These are phyloP conservation scores for Lyophyllum atratum DNA, from an alignment of 768 basidiomycete genomes.

Conservation along the genomic window DNA sequence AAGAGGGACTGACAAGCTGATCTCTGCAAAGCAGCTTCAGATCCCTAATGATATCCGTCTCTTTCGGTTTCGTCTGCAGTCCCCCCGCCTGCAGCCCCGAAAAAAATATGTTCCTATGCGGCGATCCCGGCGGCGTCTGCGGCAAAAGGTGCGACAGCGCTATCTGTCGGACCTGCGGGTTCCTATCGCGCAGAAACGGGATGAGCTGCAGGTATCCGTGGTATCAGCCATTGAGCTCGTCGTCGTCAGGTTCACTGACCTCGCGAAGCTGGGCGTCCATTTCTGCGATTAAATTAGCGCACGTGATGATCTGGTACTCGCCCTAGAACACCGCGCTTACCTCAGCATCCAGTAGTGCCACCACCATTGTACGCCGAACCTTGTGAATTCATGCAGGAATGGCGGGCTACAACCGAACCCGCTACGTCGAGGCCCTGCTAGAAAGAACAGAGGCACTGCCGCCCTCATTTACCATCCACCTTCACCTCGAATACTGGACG, in stretches of 20 bases:
- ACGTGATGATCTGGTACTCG: slow-evolving; percentile 34
- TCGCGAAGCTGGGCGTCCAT: slow-evolving; percentile 52
- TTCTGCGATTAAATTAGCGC: slow-evolving; percentile 18
- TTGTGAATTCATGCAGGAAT: slow-evolving; percentile 38
- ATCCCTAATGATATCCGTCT: slow-evolving; percentile 73
- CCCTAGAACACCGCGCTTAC: slow-evolving; percentile 12
- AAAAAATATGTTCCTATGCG: slow-evolving; percentile 77
- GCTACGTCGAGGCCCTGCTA: slow-evolving; percentile 62
- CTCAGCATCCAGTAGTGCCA: slow-evolving; percentile 14
- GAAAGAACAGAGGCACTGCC: slow-evolving; percentile 54
- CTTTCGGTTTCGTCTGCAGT: slow-evolving; percentile 52
- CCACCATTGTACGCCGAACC: slow-evolving; percentile 11
- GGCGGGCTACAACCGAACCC: slow-evolving; percentile 74
- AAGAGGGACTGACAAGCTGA: slow-evolving; percentile 59
- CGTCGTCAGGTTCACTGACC: slow-evolving; percentile 28
- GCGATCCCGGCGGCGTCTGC: slow-evolving; percentile 73
- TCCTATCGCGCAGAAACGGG: slow-evolving; percentile 82
- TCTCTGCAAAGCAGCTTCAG: slow-evolving; percentile 88
- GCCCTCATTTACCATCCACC: slow-evolving; percentile 78
- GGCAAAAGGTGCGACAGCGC: slow-evolving; percentile 83
- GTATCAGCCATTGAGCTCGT: slow-evolving; percentile 2
- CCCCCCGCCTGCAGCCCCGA: slow-evolving; percentile 58
- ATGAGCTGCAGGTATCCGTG: slow-evolving; percentile 57
- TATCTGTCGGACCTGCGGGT: slow-evolving; percentile 85
- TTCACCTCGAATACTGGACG: slow-evolving; percentile 81